Evolutionary conservation across 768 basidiomycete genomes (phyloP).

Genomic region (Psilocybe cyanescens): DNA sequence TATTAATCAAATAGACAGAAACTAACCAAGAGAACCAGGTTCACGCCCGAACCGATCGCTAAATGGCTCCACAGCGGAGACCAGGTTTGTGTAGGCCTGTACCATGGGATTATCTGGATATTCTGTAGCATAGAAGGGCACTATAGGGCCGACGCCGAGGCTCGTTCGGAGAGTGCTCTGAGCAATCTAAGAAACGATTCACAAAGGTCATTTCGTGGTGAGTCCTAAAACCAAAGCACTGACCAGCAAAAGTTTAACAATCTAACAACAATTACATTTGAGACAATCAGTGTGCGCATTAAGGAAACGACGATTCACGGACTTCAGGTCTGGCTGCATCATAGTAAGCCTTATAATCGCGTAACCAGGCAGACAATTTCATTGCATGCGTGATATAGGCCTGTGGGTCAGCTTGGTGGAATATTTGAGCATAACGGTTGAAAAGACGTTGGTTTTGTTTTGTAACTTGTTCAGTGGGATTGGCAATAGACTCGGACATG

Average conservation of each 20-base stretch:
- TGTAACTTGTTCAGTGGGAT: constrained; percentile 14
- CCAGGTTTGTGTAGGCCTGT: constrained; percentile 36
- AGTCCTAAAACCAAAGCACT: background rate
- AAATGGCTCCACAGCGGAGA: constrained; percentile 33
- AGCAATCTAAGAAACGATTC: constrained; percentile 33
- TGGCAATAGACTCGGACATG: background rate
- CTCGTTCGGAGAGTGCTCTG: constrained; percentile 36
- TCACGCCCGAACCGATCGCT: constrained; percentile 34
- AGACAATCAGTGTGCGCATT: background rate
- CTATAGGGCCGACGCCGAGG: constrained; percentile 24
- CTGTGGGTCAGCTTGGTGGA: constrained; percentile 30
- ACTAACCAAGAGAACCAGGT: constrained; percentile 33
- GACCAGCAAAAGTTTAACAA: constrained; percentile 53
- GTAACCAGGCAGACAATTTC: constrained; percentile 50
- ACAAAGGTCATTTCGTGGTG: background rate
- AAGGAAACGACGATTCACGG: constrained; percentile 14
- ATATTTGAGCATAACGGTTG: constrained; percentile 32
- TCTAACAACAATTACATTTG: constrained; percentile 35
- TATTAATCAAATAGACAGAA: background rate
- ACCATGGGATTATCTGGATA: constrained; percentile 35
- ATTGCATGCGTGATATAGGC: constrained; percentile 29
- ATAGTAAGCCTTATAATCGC: constrained; percentile 57
- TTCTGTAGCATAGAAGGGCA: constrained; percentile 33
- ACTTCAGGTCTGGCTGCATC: constrained; percentile 51
- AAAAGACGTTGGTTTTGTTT: constrained; percentile 46